Evolutionary conservation across 371 early-diverging fungal species (phyloP).

Genomic region (Syncephalastrum monosporum): DNA sequence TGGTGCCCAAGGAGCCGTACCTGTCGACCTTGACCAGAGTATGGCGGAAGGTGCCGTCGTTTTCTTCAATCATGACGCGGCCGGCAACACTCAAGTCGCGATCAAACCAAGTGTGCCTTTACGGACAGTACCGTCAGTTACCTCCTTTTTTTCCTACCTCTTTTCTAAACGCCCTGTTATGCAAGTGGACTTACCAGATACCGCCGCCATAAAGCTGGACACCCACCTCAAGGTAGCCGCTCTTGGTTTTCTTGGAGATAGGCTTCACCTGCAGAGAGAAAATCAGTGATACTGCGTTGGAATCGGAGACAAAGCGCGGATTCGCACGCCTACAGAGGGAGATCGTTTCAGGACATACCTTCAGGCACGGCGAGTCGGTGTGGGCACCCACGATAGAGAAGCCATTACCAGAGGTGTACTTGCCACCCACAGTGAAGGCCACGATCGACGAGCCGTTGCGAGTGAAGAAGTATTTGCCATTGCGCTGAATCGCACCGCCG

Average conservation of each 20-base stretch:
- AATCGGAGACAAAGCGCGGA: too few relatives aligned
- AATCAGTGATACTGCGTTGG: not conserved
- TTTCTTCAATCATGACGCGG: constrained; percentile 82
- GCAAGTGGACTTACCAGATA: constrained; percentile 64
- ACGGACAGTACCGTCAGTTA: not conserved
- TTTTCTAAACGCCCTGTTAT: not conserved
- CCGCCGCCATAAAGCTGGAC: constrained; percentile 94
- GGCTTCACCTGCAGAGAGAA: constrained; percentile 78
- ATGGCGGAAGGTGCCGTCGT: constrained; percentile 67
- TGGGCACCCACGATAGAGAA: constrained; percentile 93
- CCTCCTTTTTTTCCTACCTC: not conserved
- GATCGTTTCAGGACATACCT: constrained; percentile 51
- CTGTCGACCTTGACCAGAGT: constrained; percentile 76
- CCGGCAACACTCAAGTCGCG: constrained; percentile 95
- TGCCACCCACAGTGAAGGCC: constrained; percentile 92
- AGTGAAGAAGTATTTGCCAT: constrained; percentile 94
- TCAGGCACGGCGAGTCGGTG: constrained; percentile 96
- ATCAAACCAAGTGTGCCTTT: constrained; percentile 98
- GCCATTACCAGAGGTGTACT: constrained; percentile 81
- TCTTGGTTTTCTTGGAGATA: constrained; percentile 80
- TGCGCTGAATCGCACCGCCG: constrained; percentile 58
- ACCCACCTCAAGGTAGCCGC: constrained; percentile 89
- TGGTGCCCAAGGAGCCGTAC: constrained; percentile 24
- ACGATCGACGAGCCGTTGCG: constrained; percentile 88
- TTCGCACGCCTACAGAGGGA: not conserved